Evolutionary conservation across 2,329 filamentous ascomycete genomes (phyloP).

Genomic region (Rhynchosporium agropyri): DNA sequence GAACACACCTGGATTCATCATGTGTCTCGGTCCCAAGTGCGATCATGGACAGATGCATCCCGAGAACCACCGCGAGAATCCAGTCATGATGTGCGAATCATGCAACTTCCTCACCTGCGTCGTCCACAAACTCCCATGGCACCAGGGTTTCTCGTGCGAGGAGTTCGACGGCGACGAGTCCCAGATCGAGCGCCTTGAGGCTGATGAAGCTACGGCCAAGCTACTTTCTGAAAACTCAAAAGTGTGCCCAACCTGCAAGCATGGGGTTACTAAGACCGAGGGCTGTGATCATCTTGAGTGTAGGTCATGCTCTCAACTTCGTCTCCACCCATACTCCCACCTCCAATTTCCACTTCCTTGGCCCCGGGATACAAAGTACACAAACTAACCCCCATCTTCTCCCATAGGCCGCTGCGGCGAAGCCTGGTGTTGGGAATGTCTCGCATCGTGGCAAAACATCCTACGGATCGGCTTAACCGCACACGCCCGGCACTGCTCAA

Average conservation of each 20-base stretch:
- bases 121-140: conserved; percentile 35
- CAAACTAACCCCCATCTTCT: background rate
- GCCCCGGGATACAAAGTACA: no score
- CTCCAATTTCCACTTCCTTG: no score
- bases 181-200: conserved; percentile 35
- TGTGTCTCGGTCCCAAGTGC: conserved; percentile 32
- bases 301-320: conserved; percentile 16
- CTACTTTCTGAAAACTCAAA: conserved; percentile 27
- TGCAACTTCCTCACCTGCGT: conserved; percentile 33
- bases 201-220: conserved; percentile 35
- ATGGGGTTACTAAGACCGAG: conserved; percentile 29
- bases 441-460: conserved; percentile 33
- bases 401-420: conserved; percentile 31
- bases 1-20: conserved; percentile 21
- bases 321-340: no score
- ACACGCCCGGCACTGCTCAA: conserved; percentile 26
- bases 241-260: conserved; percentile 32
- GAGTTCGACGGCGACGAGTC: conserved; percentile 33
- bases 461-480: conserved; percentile 28
- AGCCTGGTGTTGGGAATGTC: conserved; percentile 34
- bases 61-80: conserved; percentile 15
- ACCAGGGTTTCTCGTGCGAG: conserved; percentile 32
- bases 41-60: conserved; percentile 29
- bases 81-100: conserved; percentile 32
- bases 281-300: conserved; percentile 37